Evolutionary conservation across 2,329 filamentous ascomycete genomes (phyloP), one percentile per base, ranked within the genome.

Genomic region (Stagonosporopsis tanaceti): DNA sequence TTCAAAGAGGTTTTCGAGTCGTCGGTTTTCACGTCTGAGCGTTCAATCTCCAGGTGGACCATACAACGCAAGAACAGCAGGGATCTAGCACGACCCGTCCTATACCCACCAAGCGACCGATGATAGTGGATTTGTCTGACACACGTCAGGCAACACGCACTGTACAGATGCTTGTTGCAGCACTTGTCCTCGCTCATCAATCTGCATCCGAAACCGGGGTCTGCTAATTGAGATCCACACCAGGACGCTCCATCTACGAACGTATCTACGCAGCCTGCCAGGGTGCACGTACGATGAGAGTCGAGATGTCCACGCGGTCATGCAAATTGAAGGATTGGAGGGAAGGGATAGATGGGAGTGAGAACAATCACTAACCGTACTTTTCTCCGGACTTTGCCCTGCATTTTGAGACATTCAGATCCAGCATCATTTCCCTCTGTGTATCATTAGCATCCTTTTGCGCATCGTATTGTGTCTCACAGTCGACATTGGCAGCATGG

Each of bases 141-240:
- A 40, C 42, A 53, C 42, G 20, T 32, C 50, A 47, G 45, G 39
- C 40, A 39, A 24, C 17, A 37, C 50, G 42, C 15, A 35, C 50
- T 17, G 40, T 25, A 35, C 4, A 27, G 15, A 14, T n/a, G 39
- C 27, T 15, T 27, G 22, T 39, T 41, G n/a, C 25, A 35, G 37
- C 35, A 8, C 41, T 27, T 46, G 42, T 22, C n/a, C 15, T 38
- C 25, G 53, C 27, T 50, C 40, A 55, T 55, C 46, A 40, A 50
- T 50, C 34, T 55, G 53, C 40, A 46, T 46, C 53, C 20, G 53
- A 55, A 46, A 55, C 53, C 34, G 34, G 46, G 52, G 39, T 50
- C 34, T 45, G 46, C 46, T 55, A 46, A 55, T 55, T 46, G 34
- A 40, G 53, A 55, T 55, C 53, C 40, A 55, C 53, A 46, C 25